Evolutionary conservation across 305 asterid species (phyloP).

Genomic region (Euphrasia arctica): DNA sequence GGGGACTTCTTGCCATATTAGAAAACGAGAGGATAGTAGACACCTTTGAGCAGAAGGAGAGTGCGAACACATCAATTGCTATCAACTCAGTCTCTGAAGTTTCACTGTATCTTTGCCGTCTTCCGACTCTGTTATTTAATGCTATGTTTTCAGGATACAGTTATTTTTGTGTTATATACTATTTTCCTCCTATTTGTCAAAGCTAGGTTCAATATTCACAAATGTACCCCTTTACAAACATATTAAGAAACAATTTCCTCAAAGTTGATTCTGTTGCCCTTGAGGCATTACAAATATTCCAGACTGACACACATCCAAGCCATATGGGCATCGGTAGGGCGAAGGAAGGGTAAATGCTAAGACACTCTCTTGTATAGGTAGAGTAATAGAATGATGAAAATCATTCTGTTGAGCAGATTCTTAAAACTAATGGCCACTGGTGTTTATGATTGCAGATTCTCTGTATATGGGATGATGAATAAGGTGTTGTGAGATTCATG

Average conservation of each 20-base stretch:
- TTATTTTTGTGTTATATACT: conserved; percentile 23
- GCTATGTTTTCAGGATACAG: conserved; percentile 13
- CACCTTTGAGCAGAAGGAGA: conserved; percentile 65
- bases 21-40: conserved; percentile 90
- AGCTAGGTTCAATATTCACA: conserved; percentile 26
- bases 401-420: conserved; percentile 25
- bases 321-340: conserved; percentile 99
- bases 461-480: conserved; percentile 97
- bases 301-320: conserved; percentile 96
- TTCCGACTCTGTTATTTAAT: conserved; percentile 18
- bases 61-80: conserved; percentile 67
- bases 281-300: conserved; percentile 95
- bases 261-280: conserved; percentile 90
- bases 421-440: conserved; percentile 30
- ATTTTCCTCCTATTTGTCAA: conserved; percentile 2
- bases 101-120: conserved; percentile 71
- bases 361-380: conserved; percentile 36
- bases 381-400: conserved; percentile 48
- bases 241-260: conserved; percentile 74
- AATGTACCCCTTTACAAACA: conserved; percentile 45
- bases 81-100: conserved; percentile 71
- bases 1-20: conserved; percentile 95
- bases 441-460: conserved; percentile 68
- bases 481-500: conserved; percentile 54
- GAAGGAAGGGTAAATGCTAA: conserved; percentile 82